phyloP scores from a whole-genome alignment of 805 yeast species.

The Suhomyces pyralidae region DNA sequence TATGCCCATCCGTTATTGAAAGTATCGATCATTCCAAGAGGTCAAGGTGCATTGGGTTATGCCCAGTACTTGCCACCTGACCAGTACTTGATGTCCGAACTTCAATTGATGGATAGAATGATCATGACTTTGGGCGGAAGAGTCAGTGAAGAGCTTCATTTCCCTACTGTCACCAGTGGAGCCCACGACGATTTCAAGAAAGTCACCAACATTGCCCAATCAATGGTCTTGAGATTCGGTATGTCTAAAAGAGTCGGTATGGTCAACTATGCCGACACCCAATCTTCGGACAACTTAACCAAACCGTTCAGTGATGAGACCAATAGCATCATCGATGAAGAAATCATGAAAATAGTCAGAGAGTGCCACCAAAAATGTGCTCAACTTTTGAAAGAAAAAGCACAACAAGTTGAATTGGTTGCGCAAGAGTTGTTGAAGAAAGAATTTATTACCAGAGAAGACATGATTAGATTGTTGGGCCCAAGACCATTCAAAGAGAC shows the following conservation, averaged over 20 bases:
- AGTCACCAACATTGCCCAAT: constrained; percentile 88
- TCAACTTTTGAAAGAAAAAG: constrained; percentile 61
- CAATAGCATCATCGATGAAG: constrained; percentile 74
- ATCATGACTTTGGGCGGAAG: constrained; percentile 97
- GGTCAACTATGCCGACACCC: constrained; percentile 68
- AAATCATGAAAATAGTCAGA: constrained; percentile 72
- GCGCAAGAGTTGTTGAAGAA: constrained; percentile 83
- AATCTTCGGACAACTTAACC: constrained; percentile 61
- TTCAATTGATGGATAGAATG: constrained; percentile 86
- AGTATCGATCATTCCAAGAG: constrained; percentile 95
- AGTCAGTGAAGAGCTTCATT: constrained; percentile 91
- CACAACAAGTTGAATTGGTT: constrained; percentile 74
- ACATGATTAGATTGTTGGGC: constrained; percentile 86
- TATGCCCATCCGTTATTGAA: constrained; percentile 91
- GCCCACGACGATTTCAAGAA: constrained; percentile 96
- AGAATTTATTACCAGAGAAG: constrained; percentile 91
- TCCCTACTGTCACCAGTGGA: constrained; percentile 90
- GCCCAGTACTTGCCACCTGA: constrained; percentile 97
- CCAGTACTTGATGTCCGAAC: constrained; percentile 69
- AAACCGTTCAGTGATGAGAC: constrained; percentile 92
- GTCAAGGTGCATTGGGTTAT: constrained; percentile 95
- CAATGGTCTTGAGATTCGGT: constrained; percentile 90
- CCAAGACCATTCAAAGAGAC: constrained; percentile 88
- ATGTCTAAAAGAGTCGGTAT: constrained; percentile 89
- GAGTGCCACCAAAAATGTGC: constrained; percentile 74